Evolutionary conservation across 768 basidiomycete species (phyloP), one percentile per base, ranked within the genome.

Genomic region (Cystobasidium onofrii): DNA sequence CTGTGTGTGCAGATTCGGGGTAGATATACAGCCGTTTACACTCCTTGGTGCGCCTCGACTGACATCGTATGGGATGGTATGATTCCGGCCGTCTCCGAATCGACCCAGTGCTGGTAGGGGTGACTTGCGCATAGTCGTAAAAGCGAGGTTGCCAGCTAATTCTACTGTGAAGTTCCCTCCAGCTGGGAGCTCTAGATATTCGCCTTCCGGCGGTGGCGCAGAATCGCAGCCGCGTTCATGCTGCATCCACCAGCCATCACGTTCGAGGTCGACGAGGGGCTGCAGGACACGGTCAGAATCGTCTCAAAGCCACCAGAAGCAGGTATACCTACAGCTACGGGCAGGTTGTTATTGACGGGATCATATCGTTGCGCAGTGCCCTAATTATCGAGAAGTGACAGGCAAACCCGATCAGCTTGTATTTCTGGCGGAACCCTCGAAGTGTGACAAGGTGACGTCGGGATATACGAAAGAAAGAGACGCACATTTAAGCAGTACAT

Each of bases 1-100:
- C 25, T 41, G 25, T 41, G 63, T 25, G 27, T 64, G 63, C 39
- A 64, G 63, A 23, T 64, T 64, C 23, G 63, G 63, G 3, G 36
- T 15, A 10, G 17, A 17, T 10, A 64, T 64, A 23, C 63, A 64
- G 17, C 63, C 63, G 3, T 39, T 18, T 7, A 27, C n/a, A 46
- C 27, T 36, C 12, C 31, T 7, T 7, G 63, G 63, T 64, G 63
- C 63, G n/a, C 63, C 63, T 12, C 29, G 3, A 4, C 9, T 2
- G 27, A 64, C 63, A 64, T 64, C 63, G 29, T 31, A 64, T 15
- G 63, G 63, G 12, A 64, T 27, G 12, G 31, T 20, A 46, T 64
- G 63, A 46, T 64, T 64, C 3, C 17, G 13, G 31, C 63, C 63
- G 27, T 64, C 63, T 64, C 63, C 63, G 36, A 64, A 64, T 6